Base-by-base conservation (phyloP, 169 alveolate genomes). In the Toxoplasma gondii region DNA sequence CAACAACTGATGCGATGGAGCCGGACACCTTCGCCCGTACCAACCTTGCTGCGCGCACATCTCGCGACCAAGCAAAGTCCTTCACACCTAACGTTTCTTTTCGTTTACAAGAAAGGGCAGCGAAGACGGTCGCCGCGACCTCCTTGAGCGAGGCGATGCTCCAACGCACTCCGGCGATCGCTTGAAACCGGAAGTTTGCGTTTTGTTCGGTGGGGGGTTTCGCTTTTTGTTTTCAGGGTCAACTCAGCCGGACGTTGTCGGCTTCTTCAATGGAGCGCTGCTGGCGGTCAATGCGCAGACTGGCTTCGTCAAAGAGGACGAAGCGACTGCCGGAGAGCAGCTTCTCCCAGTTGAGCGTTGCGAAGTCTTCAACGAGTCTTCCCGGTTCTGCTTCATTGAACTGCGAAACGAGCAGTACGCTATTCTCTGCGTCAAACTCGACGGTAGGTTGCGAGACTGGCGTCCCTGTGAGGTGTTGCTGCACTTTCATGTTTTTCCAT, bases 351-450 rank as follows among this genome's bases (percentile, higher is more conserved):
- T 94, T 24, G 94, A 91, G 45, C 91, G 94, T 36, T 94, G 96
- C 39, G 96, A 94, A 41, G 96, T 93, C 92, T 93, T 94, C 83
- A 93, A 94, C 22, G 95, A 88, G 88, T 53, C 70, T 31, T 83
- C 93, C 88, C 96, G 96, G 34, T 97, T 93, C 94, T 97, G 99
- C 74, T 97, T 97, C 90, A 86, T 97, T 38, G 99, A 97, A 88
- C 97, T 97, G 93, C 70, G 97, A 93, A 97, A 97, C 43, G 94
- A 96, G 36, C 97, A 95, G 86, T 94, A 96, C 95, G 96, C 98
- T 41, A 96, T 96, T 93, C 69, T 95, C 91, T 96, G 98, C 94
- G 93, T 97, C 87, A 97, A 97, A 67, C 93, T 97, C 80, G 99
- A 97, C 93, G 98, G 98, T 19, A 92, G 29, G 96, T 88, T 49